A percentile compares a stretch with the other conserved stretches of the same genome.
Evolutionary conservation across 1,284 basidiomycete species (phyloP).

Genomic region (Ustilago curta): DNA sequence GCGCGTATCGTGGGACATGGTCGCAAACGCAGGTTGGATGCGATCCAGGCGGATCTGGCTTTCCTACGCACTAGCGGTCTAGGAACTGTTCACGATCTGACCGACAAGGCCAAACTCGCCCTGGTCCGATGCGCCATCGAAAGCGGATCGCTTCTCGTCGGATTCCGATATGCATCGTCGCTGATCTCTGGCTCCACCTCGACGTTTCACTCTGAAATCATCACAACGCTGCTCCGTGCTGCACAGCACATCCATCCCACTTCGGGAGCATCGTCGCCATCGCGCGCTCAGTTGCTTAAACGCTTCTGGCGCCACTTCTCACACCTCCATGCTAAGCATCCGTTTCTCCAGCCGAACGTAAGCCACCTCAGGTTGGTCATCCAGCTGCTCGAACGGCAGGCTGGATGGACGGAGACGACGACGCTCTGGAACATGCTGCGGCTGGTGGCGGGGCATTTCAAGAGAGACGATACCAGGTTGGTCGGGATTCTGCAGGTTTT

Average conservation of each 20-base stretch:
- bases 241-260: slow-evolving; percentile 21
- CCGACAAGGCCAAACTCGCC: slow-evolving; percentile 15
- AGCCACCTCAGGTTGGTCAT: slow-evolving; percentile 25
- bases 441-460: slow-evolving; percentile 20
- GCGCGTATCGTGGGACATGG: slow-evolving; percentile 40
- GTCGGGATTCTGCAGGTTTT: slow-evolving; percentile 26
- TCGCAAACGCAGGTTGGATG: slow-evolving; percentile 20
- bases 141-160: slow-evolving; percentile 18
- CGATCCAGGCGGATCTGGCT: slow-evolving; percentile 33
- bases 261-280: slow-evolving; percentile 13
- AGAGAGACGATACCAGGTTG: slow-evolving; percentile 5
- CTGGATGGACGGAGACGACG: slow-evolving; percentile 21
- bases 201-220: slow-evolving; percentile 1
- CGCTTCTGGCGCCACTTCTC: slow-evolving; percentile 31
- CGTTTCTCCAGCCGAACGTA: slow-evolving; percentile 10
- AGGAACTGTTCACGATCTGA: slow-evolving; percentile 22
- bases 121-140: slow-evolving; percentile 32
- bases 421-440: slow-evolving; percentile 40
- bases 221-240: slow-evolving; percentile 26
- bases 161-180: slow-evolving; percentile 9
- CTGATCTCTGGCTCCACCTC: background rate
- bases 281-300: slow-evolving; percentile 31
- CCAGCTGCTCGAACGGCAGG: slow-evolving; percentile 20
- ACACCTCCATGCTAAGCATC: slow-evolving; percentile 14
- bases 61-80: slow-evolving; percentile 9